Evolutionary conservation across 305 asterid species (phyloP), one percentile per base, ranked within the genome.

Genomic region (Euphrasia arctica): DNA sequence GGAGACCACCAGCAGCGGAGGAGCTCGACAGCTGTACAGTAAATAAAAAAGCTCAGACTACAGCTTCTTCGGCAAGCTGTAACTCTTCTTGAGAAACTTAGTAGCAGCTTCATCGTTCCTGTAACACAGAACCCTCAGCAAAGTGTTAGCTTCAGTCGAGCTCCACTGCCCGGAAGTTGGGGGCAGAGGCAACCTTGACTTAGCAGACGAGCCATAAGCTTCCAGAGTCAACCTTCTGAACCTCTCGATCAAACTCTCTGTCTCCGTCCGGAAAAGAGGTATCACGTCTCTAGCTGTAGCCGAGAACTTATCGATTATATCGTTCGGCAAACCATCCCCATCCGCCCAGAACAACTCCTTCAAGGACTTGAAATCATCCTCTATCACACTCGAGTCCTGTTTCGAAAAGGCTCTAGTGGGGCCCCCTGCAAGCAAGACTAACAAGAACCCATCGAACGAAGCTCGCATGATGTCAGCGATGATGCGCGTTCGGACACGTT

Each of bases 141-240:
- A 72, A 0, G 96, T 92, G 79, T 92, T 92, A 0, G 98, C 93
- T 51, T 92, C 98, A 1, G 86, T 76, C 1, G 96, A 81, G 71
- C 73, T 85, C 98, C 98, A 92, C 60, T 92, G 95, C 52, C 95
- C 98, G 0, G 98, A 85, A 0, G 97, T 92, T 49, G 97, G 87
- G 48, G 98, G 98, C 55, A 92, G 78, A n/a, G 97, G 98, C 63
- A 92, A 82, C 60, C 96, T 78, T 8, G 95, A 78, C 70, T 87
- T 92, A 8, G 95, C 88, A 3, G 96, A 83, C 60, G 90, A 82
- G 64, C 97, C 95, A 28, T 82, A 83, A 1, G 90, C 67, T 74
- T 87, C 95, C 73, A 84, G 63, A 22, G 90, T 79, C 65, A 75
- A 9, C 36, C 88, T 85, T 69, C 85, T 83, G 71, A 85, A 93